Base-by-base conservation (phyloP, 768 basidiomycete genomes). In the Ephemerocybe angulata region DNA sequence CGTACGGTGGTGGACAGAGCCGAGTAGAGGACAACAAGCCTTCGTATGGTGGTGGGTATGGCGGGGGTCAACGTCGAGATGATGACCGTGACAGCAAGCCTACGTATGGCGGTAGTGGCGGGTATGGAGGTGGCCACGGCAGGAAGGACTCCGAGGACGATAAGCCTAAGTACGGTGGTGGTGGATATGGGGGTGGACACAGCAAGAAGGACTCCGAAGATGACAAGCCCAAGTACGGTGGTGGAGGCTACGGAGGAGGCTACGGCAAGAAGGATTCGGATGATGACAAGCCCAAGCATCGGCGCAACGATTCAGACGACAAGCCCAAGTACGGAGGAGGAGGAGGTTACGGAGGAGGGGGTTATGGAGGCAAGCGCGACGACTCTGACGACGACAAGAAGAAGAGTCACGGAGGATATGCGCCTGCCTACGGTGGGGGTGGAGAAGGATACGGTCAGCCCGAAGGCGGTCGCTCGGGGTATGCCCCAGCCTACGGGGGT, bases 401-500 rank as follows among this genome's bases (percentile, higher is more conserved):
- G 27, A 35, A 50, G 27, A 27, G 44, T 17, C 38, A 47, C 10
- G 31, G 40, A 35, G 58, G 58, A 6, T 59, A 65, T 49, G 53
- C 57, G 1, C 58, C 59, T 15, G 57, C 60, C 1, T 60, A 58
- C 27, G 54, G 52, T 7, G 44, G 57, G 24, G 53, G 59, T 42
- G 57, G 58, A 6, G 53, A 54, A 21, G 53, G 46, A 41, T 48
- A 57, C 17, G 44, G 27, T 42, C 50, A 24, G 12, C 40, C 55
- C 3, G 38, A 43, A 22, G 48, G 40, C 13, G 52, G 50, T 35
- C 51, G 56, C 21, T 44, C 53, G 2, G 65, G 63, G 31, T 68
- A 71, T 43, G 62, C 63, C 19, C 67, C 68, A 3, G 65, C 57
- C 61, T 66, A 70, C 50, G 69, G 67, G 11, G 60, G 60, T 40